These are phyloP conservation scores for Saccharomyces mikatae DNA, from an alignment of 805 yeast genomes.

Conservation along the genomic window DNA sequence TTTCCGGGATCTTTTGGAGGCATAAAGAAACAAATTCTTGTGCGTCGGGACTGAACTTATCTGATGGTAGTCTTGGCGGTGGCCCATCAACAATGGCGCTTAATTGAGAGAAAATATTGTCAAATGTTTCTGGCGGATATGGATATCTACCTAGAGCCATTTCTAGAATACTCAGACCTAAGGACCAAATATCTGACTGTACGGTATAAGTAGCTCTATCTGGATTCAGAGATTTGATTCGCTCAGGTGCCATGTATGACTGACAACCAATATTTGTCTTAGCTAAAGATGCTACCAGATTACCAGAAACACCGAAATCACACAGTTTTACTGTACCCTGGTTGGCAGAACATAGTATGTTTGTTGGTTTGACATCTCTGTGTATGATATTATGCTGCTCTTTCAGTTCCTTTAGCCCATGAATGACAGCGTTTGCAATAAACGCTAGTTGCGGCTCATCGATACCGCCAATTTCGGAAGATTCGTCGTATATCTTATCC, in stretches of 20 bases:
- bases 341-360: conserved; percentile 67
- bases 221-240: conserved; percentile 69
- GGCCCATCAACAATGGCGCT: conserved; percentile 96
- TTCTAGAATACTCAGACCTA: conserved; percentile 81
- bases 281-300: conserved; percentile 88
- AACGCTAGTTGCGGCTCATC: conserved; percentile 75
- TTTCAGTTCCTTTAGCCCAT: conserved; percentile 75
- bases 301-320: conserved; percentile 95
- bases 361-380: conserved; percentile 95
- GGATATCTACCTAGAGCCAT: conserved; percentile 89
- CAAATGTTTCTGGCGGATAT: conserved; percentile 91
- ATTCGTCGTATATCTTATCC: conserved; percentile 67
- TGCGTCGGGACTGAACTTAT: conserved; percentile 63
- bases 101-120: conserved; percentile 82
- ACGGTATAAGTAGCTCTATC: conserved; percentile 80
- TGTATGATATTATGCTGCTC: conserved; percentile 90
- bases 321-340: conserved; percentile 83
- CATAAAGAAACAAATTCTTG: conserved; percentile 71
- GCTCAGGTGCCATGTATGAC: conserved; percentile 97
- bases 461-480: conserved; percentile 43
- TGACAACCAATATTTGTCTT: conserved; percentile 96
- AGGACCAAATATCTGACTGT: conserved; percentile 92
- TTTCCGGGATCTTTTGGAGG: conserved; percentile 69
- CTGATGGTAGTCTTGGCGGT: conserved; percentile 69
- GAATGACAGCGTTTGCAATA: conserved; percentile 69